phyloP scores from a whole-genome alignment of 768 basidiomycete genomes.

The Cyclocybe cylindracea region DNA sequence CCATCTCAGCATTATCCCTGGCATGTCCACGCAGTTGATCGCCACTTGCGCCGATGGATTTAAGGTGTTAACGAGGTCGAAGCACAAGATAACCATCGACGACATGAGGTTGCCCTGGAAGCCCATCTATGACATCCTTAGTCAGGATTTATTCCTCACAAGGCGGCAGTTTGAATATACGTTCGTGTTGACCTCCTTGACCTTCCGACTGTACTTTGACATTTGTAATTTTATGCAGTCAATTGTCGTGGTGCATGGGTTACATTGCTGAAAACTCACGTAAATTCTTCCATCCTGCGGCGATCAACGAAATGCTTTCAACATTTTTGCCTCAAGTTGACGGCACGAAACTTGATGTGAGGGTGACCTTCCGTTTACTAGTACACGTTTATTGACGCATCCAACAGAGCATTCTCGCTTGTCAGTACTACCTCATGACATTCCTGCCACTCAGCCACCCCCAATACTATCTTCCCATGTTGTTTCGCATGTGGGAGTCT shows the following conservation, averaged over 20 bases:
- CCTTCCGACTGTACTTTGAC: slow-evolving; percentile 7
- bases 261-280: slow-evolving; percentile 67
- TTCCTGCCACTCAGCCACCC: slow-evolving; percentile 87
- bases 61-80: slow-evolving; percentile 58
- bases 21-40: slow-evolving; percentile 70
- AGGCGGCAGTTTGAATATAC: slow-evolving; percentile 79
- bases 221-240: slow-evolving; percentile 36
- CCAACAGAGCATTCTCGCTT: slow-evolving; percentile 67
- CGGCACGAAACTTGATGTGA: slow-evolving; percentile 70
- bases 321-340: slow-evolving; percentile 80
- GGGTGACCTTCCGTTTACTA: slow-evolving; percentile 23
- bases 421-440: slow-evolving; percentile 83
- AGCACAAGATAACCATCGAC: slow-evolving; percentile 73
- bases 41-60: slow-evolving; percentile 68
- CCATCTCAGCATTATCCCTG: slow-evolving; percentile 72
- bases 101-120: slow-evolving; percentile 85
- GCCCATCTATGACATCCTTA: slow-evolving; percentile 72
- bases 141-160: slow-evolving; percentile 74
- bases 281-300: slow-evolving; percentile 87
- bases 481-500: slow-evolving; percentile 87
- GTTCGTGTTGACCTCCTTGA: slow-evolving; percentile 36
- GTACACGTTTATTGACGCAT: slow-evolving; percentile 9
- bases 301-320: slow-evolving; percentile 86
- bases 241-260: slow-evolving; percentile 78
- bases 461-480: slow-evolving; percentile 79